These are phyloP conservation scores for Ambrosia hybrid DNA, from an alignment of 140 eudicot genomes.

Conservation along the genomic window DNA sequence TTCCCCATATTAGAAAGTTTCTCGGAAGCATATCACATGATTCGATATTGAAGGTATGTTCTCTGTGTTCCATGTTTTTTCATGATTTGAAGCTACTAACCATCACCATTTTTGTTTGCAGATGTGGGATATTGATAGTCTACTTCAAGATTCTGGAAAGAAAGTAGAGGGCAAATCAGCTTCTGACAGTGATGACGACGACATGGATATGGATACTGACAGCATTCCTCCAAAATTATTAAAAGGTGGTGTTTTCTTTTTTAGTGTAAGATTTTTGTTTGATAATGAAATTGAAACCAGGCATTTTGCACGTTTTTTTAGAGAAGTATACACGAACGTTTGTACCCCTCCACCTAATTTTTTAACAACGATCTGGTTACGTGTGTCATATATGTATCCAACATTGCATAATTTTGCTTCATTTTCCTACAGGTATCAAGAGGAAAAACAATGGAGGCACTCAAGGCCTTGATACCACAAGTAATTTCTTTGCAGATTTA, in stretches of 20 bases:
- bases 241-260: conserved; percentile 53
- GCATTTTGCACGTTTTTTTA: too few species aligned
- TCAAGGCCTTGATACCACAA: conserved; percentile 44
- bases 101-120: conserved; percentile 29
- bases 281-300: too few species aligned
- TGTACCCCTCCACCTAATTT: too few species aligned
- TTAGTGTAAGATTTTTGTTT: too few species aligned
- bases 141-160: conserved; percentile 68
- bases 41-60: conserved; percentile 62
- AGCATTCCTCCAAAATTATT: conserved; percentile 46
- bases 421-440: conserved; percentile 67
- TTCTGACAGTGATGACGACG: conserved; percentile 53
- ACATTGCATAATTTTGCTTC: neutral
- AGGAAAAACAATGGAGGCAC: conserved; percentile 49
- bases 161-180: conserved; percentile 35
- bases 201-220: conserved; percentile 72
- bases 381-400: neutral
- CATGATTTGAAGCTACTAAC: neutral
- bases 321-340: too few species aligned
- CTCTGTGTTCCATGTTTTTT: neutral
- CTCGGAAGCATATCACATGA: conserved; percentile 98
- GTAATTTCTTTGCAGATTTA: conserved; percentile 69
- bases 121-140: conserved; percentile 87
- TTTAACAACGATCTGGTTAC: neutral
- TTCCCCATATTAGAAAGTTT: conserved; percentile 88